A percentile compares a stretch with the other conserved stretches of the same genome.
phyloP scores from a whole-genome alignment of 2,329 filamentous ascomycete species.

The Knufia petricola region DNA sequence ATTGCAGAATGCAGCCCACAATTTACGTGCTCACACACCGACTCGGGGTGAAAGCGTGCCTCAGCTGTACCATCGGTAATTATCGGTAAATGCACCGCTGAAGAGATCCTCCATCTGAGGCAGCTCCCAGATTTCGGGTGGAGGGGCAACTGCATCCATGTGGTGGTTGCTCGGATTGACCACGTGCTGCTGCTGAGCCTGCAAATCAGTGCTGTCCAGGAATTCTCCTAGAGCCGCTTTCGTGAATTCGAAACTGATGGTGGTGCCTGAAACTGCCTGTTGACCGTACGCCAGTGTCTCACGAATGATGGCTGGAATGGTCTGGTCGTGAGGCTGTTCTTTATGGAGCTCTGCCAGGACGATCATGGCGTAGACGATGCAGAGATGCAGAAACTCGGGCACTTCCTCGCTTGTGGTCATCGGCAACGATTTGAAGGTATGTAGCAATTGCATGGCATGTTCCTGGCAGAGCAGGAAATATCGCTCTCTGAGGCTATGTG shows the following conservation, averaged over 20 bases:
- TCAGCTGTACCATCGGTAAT: constrained; percentile 9
- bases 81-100: constrained; percentile 9
- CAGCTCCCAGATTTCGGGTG: constrained; percentile 6
- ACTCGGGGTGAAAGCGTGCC: too few species aligned
- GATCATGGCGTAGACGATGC: constrained; percentile 10
- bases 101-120: constrained; percentile 10
- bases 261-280: constrained; percentile 9
- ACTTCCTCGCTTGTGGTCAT: constrained; percentile 7
- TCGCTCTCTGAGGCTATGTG: constrained; percentile 1
- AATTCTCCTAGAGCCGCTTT: constrained; percentile 8
- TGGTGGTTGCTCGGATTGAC: not conserved
- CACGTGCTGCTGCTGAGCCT: constrained; percentile 4
- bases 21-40: too few species aligned
- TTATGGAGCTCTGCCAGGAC: constrained; percentile 8
- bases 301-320: constrained; percentile 2
- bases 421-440: constrained; percentile 7
- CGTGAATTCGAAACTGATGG: constrained; percentile 9
- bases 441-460: constrained; percentile 7
- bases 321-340: constrained; percentile 6
- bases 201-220: constrained; percentile 3
- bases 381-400: constrained; percentile 9
- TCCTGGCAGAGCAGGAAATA: constrained; percentile 6
- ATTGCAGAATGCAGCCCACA: too few species aligned
- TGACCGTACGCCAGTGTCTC: constrained; percentile 7
- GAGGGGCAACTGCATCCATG: not conserved